Conservation (phyloP, 768 basidiomycete species). For the Leccinellum luteum region DNA sequence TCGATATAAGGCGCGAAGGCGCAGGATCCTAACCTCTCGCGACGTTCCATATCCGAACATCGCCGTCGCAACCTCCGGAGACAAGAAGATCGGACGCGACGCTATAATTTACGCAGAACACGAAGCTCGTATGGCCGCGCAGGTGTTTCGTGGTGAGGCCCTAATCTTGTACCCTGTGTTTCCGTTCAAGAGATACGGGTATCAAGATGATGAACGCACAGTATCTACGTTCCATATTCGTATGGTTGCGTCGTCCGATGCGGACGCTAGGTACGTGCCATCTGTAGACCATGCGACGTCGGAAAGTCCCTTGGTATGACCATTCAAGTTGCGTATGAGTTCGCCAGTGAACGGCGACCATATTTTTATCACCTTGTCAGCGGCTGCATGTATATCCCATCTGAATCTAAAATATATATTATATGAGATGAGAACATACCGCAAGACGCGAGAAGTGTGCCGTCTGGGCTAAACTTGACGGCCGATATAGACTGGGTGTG, state of each 20-base stretch:
- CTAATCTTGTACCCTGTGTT: conserved; percentile 34
- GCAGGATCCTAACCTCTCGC: conserved; percentile 55
- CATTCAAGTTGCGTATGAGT: conserved; percentile 68
- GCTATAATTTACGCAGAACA: conserved; percentile 93
- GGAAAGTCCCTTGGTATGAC: conserved; percentile 81
- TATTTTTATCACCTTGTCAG: conserved; percentile 75
- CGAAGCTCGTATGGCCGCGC: conserved; percentile 81
- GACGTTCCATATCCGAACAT: conserved; percentile 90
- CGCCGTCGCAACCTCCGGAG: conserved; percentile 91
- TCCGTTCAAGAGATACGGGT: not conserved
- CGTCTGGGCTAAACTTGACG: conserved; percentile 90
- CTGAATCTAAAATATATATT: not conserved
- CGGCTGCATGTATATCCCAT: conserved; percentile 45
- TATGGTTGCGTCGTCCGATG: conserved; percentile 88
- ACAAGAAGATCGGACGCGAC: conserved; percentile 84
- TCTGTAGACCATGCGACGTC: conserved; percentile 90
- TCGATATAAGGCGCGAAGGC: not conserved
- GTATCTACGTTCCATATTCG: conserved; percentile 87
- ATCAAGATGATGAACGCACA: conserved; percentile 41
- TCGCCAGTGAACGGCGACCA: conserved; percentile 82
- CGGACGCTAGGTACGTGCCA: conserved; percentile 79
- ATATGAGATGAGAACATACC: no score
- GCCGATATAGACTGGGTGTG: conserved; percentile 85
- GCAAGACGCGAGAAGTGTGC: conserved; percentile 80
- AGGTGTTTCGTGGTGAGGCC: conserved; percentile 69